Evolutionary conservation across 352 stramenopile genomes (phyloP), one percentile per base, ranked within the genome.

Genomic region (Globisporangium recalcitrans): DNA sequence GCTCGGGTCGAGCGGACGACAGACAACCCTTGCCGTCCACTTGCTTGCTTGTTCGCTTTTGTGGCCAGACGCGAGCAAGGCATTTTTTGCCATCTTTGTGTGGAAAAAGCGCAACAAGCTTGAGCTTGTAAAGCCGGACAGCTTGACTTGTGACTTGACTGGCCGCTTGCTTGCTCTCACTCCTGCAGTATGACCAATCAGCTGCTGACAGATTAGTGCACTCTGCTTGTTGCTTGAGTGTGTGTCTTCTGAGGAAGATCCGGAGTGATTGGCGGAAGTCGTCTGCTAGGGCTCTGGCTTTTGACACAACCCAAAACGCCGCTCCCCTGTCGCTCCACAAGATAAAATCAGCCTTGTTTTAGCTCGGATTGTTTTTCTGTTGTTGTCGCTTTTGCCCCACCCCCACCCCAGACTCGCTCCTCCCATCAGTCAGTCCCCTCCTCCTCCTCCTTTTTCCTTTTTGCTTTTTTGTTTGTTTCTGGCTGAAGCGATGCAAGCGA

Each of bases 301-400:
- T 56, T 56, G 49, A 42, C 49, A 56, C 49, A 56, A 56, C 49
- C 49, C 29, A 26, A 56, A 56, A 32, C 49, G 16, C 27, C 31
- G 21, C 16, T 9, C 31, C 47, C 49, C 49, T 56, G 49, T 56
- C 49, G 49, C 49, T 56, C 49, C 49, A 53, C 13, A 27, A 42
- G 49, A 55, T 42, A 56, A 56, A 55, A 56, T 56, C 49, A 56
- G 26, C 24, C 27, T 56, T 56, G 8, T 42, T 56, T 56, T 40
- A 26, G 48, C 48, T 38, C 26, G 49, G 16, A 14, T 38, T 55
- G 36, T 44, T 44, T 38, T 44, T n/a, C 13, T 44, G 14, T 44
- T 44, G 38, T 44, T 44, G 38, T 44, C 19, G 29, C 5, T 34
- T 34, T 6, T 38, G 32, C 10, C 10, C 32, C 32, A 13, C 1